Base-by-base conservation (phyloP, 208 protist genomes). In the Trypanosoma mega region DNA sequence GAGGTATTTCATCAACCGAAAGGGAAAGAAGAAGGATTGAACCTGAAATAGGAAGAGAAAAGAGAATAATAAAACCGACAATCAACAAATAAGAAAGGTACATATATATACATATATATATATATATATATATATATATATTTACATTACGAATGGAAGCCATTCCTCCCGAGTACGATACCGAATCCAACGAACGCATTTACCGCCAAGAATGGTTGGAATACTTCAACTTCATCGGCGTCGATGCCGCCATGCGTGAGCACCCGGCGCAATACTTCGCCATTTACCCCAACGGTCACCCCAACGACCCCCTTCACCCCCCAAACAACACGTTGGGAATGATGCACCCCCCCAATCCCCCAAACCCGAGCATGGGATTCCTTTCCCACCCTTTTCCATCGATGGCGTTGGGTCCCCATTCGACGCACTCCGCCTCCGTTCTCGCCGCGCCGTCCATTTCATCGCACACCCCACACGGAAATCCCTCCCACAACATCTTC, bases 131-230 rank as follows among this genome's bases (percentile, higher is more conserved):
- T 29, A 48, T 48, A 48, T 9, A n/a, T 48, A n/a, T 8, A 23
- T 31, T 7, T 11, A 18, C 12, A 20, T 23, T 14, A 47, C 45
- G 41, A 23, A 90, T 94, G 83, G 76, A 91, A 34, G 75, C 72
- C 0, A 83, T 94, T 45, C 88, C 88, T 0, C 85, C 82, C 1
- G 82, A 94, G 66, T 94, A 91, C 61, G 85, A 94, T 49, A 47
- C 58, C 16, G 63, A 59, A 8, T 89, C 78, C 3, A 80, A 79
- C 46, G 74, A 94, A 47, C 69, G 87, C 4, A 62, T 92, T 14
- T 95, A 95, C 57, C 80, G 78, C 9, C 88, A 95, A 44, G 88
- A 95, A 43, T 95, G 88, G 85, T 75, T 92, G 0, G 80, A 95
- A 36, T 85, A 92, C 69, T 91, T 95, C 31, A 69, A 92, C 68